Base-by-base conservation (phyloP, 2,329 filamentous ascomycete genomes). In the Colletotrichum truncatum region DNA sequence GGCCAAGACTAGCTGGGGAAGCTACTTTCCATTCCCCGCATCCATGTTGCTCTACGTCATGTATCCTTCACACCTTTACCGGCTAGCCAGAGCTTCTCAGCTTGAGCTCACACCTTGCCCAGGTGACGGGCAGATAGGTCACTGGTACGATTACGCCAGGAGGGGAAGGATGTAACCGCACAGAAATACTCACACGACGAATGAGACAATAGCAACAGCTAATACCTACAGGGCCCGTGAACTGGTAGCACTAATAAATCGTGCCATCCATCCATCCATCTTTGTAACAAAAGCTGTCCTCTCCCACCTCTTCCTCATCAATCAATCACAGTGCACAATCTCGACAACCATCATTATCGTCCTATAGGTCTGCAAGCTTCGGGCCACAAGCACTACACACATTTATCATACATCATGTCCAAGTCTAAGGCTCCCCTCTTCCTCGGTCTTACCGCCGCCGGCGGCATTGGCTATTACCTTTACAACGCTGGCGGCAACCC, bases 381-480 rank as follows among this genome's bases (percentile, higher is more conserved):
- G 38, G 18, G 16, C 18, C 21, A 48, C 41, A 34, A 46, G 32
- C 23, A 14, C 6, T 34, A 55, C 39, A 32, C 32, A 39, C 36
- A 46, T 26, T 21, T 9, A 43, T 25, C n/a, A 30, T 26, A 46
- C 68, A 78, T 51, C 69, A 86, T 85, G 83, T 82, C 82, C 69
- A 77, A 75, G 66, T 83, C 83, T 52, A 80, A 80, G 70, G 71
- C 79, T 41, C 84, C 85, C 70, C 71, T 84, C 69, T 74, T 82
- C 71, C 74, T 91, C 72, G 91, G 90, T 72, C 79, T 89, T 70
- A 87, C 84, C 65, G 89, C 87, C 69, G 90, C 86, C 30, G 88
- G 87, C 72, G 91, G 89, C 69, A 82, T 89, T 64, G 93, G 92
- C 43, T 98, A 97, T 85, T 98, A 98, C 84, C 87, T 98, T 68